Evolutionary conservation across 2,329 filamentous ascomycete genomes (phyloP), one percentile per base, ranked within the genome.

Genomic region (Ascochyta lentis): DNA sequence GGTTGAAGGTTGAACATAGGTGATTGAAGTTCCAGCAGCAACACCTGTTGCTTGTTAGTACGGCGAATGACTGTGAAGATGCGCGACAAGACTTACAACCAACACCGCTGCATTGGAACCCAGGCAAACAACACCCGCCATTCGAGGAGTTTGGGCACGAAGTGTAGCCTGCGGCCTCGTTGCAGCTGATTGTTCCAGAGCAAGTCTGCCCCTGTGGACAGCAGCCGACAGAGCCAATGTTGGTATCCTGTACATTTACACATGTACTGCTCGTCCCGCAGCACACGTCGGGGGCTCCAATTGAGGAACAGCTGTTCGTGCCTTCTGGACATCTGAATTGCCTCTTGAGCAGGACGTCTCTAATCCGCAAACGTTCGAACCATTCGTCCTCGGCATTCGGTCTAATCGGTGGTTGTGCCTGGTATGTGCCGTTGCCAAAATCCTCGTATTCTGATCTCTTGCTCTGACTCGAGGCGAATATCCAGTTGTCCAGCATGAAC

Each of bases 101-200:
- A 53, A 87, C 78, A 16, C 87, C 87, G 54, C 85, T 80, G 65
- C 90, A 94, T 1, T 84, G 79, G 67, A 86, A 92, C 4, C 89
- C 89, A 0, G 86, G 80, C 10, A 92, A 86, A 70, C 90, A 94
- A 69, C 90, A 94, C 2, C 90, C 90, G 13, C 89, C 90, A 3
- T 89, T 90, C 0, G 87, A 72, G 31, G 82, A 81, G 7, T 84
- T 80, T 0, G 86, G 80, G 69, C 90, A 94, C 44, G 84, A 84
- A 10, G 84, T 83, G 56, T 89, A 86, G 37, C 83, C 87, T 4
- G 79, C 77, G 2, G 80, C 79, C 3, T 72, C 77, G 58, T 82
- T 75, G 61, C 90, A 93, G 0, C 82, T 83, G 6, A 93, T 85
- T 1, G 77, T 77, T 9, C 88, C 88, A 3, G 82, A 82, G 71